phyloP scores from a whole-genome alignment of 495 filamentous ascomycete species.

The Aspergillus heteromorphus region DNA sequence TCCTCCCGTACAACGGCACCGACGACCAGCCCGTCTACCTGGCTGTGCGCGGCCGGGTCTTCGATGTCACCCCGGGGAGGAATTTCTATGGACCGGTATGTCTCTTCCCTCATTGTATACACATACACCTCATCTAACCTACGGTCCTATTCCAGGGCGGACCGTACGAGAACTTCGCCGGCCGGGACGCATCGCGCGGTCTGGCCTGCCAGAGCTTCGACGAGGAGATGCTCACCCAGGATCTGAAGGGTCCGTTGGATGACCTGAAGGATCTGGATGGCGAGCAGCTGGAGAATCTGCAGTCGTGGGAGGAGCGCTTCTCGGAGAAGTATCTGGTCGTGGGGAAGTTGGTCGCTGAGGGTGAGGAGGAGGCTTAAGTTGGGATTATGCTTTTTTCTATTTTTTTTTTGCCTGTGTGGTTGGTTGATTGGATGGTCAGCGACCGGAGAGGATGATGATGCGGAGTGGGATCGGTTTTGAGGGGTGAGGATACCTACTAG shows the following conservation, averaged over 20 bases:
- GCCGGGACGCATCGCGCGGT: slow-evolving; percentile 87
- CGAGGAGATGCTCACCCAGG: slow-evolving; percentile 91
- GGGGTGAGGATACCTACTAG: no score
- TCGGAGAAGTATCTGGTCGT: slow-evolving; percentile 90
- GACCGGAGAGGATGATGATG: no score
- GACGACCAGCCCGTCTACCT: slow-evolving; percentile 73
- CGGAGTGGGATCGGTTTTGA: no score
- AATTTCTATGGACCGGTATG: slow-evolving; percentile 84
- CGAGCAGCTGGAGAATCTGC: slow-evolving; percentile 78
- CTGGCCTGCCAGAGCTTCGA: slow-evolving; percentile 92
- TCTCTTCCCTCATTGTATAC: not conserved
- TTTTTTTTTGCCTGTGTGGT: not conserved
- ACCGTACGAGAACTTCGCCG: slow-evolving; percentile 90
- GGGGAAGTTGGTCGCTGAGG: slow-evolving; percentile 75
- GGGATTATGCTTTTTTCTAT: not conserved
- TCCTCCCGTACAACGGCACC: slow-evolving; percentile 82
- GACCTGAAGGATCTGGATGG: slow-evolving; percentile 64
- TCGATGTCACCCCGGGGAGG: slow-evolving; percentile 77
- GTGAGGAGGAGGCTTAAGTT: not conserved
- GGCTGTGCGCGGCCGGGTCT: slow-evolving; percentile 77
- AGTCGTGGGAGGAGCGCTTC: slow-evolving; percentile 91
- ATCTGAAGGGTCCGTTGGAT: slow-evolving; percentile 82
- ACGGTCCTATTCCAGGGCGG: no score
- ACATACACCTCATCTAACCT: no score
- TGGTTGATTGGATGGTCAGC: not conserved